These are phyloP conservation scores for Aureobasidium zeae DNA, from an alignment of 2,329 filamentous ascomycete genomes.

Conservation along the genomic window DNA sequence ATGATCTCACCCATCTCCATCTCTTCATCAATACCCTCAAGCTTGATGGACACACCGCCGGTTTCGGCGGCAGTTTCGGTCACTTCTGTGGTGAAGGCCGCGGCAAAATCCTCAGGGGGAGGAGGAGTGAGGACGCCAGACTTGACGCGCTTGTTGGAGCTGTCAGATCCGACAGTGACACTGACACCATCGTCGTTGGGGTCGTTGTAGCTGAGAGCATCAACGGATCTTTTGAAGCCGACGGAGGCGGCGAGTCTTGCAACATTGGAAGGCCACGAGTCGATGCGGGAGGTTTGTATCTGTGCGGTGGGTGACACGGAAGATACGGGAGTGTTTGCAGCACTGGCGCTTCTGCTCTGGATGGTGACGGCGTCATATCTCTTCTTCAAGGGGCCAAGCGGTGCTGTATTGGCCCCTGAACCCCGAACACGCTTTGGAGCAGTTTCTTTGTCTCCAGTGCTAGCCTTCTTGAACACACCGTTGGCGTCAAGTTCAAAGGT, in stretches of 20 bases:
- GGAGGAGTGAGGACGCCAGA: constrained; percentile 11
- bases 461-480: too few relatives aligned
- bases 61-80: not conserved
- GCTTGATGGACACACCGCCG: not conserved
- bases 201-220: constrained; percentile 6
- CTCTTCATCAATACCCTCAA: not conserved
- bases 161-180: not conserved
- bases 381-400: not conserved
- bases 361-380: not conserved
- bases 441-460: too few relatives aligned
- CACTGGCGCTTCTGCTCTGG: not conserved
- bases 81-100: not conserved
- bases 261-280: not conserved
- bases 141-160: not conserved
- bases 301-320: not conserved
- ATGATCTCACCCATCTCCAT: constrained; percentile 7
- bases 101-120: not conserved
- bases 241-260: not conserved
- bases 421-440: not conserved
- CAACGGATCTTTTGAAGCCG: not conserved
- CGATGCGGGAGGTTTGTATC: not conserved
- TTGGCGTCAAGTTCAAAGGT: too few relatives aligned
- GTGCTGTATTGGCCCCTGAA: constrained; percentile 9
- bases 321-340: not conserved
- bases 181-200: too few relatives aligned